A percentile compares a stretch with the other conserved stretches of the same genome.
These are phyloP conservation scores for Chionographis japonica DNA, from an alignment of 106 monocot genomes.

Conservation along the genomic window DNA sequence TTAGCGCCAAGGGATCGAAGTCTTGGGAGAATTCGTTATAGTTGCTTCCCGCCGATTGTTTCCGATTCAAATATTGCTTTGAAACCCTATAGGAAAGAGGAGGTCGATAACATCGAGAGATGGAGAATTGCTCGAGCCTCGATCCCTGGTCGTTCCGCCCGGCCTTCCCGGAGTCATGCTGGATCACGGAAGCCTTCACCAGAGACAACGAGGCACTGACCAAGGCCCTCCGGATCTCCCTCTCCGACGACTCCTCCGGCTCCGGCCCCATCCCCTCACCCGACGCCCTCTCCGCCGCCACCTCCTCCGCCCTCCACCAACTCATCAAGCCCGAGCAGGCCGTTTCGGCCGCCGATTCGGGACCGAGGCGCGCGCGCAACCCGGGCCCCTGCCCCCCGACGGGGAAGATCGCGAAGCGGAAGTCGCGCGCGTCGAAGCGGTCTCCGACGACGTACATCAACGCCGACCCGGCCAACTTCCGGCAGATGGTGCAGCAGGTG, in stretches of 20 bases:
- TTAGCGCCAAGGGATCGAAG: too few species aligned
- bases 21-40: too few species aligned
- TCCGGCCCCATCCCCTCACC: constrained; percentile 5
- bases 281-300: constrained; percentile 6
- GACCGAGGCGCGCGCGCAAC: not conserved
- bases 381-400: too few species aligned
- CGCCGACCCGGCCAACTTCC: constrained; percentile 38
- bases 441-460: constrained; percentile 32
- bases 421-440: constrained; percentile 23
- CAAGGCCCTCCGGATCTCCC: constrained; percentile 53
- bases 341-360: too few species aligned
- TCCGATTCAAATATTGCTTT: too few species aligned
- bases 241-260: constrained; percentile 38
- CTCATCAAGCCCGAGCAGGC: too few species aligned
- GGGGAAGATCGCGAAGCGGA: constrained; percentile 19
- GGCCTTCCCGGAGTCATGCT: constrained; percentile 4
- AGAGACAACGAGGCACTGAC: constrained; percentile 52
- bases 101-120: too few species aligned
- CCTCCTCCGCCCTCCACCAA: not conserved
- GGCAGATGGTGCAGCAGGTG: constrained; percentile 47
- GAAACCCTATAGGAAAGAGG: too few species aligned
- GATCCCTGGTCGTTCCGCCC: constrained; percentile 25
- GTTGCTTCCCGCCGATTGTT: too few species aligned
- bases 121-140: constrained; percentile 17
- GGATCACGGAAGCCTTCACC: constrained; percentile 22